phyloP scores from a whole-genome alignment of 2,329 filamentous ascomycete genomes.

The Cordyceps tenuipes region DNA sequence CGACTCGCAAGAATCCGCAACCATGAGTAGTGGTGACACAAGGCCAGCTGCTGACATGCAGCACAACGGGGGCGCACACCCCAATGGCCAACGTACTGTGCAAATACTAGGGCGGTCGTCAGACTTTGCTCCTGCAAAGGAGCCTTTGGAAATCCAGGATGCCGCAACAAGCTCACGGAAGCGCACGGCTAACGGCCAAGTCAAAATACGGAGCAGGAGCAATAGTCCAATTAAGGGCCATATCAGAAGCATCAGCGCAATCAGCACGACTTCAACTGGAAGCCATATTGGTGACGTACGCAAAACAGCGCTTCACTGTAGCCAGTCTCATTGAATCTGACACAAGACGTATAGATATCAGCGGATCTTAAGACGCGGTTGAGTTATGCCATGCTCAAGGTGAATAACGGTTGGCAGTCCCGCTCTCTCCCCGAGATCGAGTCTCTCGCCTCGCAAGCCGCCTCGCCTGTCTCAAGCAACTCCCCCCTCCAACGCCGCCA shows the following conservation, averaged over 20 bases:
- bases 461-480: conserved; percentile 53
- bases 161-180: conserved; percentile 48
- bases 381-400: conserved; percentile 89
- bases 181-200: conserved; percentile 65
- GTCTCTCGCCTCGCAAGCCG: conserved; percentile 59
- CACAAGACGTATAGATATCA: conserved; percentile 48
- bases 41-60: conserved; percentile 5
- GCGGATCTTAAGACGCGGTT: conserved; percentile 74
- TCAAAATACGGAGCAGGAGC: conserved; percentile 47
- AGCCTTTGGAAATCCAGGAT: conserved; percentile 34
- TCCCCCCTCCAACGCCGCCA: conserved; percentile 46
- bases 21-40: not conserved
- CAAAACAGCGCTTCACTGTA: conserved; percentile 18
- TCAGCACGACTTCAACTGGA: conserved; percentile 51
- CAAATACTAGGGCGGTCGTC: conserved; percentile 54
- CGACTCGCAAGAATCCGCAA: conserved; percentile 10
- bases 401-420: conserved; percentile 81
- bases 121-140: conserved; percentile 46
- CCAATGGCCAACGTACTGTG: conserved; percentile 27
- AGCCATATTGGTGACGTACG: conserved; percentile 72
- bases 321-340: not conserved
- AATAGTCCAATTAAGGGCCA: conserved; percentile 48
- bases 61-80: not conserved
- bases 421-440: conserved; percentile 72
- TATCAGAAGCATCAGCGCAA: conserved; percentile 63